Evolutionary conservation across 176 grass and related monocot genomes (phyloP).

Genomic region (Sorghum bicolor): DNA sequence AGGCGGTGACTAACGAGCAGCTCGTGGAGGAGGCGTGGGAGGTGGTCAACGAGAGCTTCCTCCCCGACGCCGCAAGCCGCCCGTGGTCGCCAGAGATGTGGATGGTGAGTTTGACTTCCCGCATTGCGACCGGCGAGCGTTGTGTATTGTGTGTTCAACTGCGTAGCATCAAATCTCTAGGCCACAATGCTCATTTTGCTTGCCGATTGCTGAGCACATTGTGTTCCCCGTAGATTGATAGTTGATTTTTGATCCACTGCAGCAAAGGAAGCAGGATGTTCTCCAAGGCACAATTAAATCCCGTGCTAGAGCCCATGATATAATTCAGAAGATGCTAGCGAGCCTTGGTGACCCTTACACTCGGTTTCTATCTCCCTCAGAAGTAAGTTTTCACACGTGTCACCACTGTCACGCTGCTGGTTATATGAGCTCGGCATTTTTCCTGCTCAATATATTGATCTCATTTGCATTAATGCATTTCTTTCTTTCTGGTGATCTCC

Average conservation of each 20-base stretch:
- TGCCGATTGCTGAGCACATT: background rate
- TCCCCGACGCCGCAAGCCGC: conserved; percentile 55
- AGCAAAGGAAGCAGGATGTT: conserved; percentile 83
- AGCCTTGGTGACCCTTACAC: conserved; percentile 90
- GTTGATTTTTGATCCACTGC: conserved; percentile 28
- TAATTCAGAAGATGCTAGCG: conserved; percentile 79
- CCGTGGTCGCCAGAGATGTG: conserved; percentile 81
- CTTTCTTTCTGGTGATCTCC: background rate
- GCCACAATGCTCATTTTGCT: background rate
- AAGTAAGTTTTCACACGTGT: conserved; percentile 51
- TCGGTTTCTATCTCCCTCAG: conserved; percentile 76
- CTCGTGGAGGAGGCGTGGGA: conserved; percentile 98
- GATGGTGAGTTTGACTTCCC: conserved; percentile 39
- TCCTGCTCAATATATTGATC: background rate
- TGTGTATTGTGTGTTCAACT: background rate
- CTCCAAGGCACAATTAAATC: conserved; percentile 68
- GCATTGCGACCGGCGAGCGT: background rate
- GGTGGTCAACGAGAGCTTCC: conserved; percentile 81
- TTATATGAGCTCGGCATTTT: background rate
- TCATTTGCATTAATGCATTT: background rate
- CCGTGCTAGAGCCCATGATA: conserved; percentile 76
- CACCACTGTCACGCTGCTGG: background rate
- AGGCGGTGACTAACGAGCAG: conserved; percentile 62
- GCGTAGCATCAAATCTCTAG: background rate
- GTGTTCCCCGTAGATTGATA: conserved; percentile 4